A percentile compares a stretch with the other conserved stretches of the same genome.
Evolutionary conservation across 2,329 filamentous ascomycete genomes (phyloP).

Genomic region (Penicillium sp.): DNA sequence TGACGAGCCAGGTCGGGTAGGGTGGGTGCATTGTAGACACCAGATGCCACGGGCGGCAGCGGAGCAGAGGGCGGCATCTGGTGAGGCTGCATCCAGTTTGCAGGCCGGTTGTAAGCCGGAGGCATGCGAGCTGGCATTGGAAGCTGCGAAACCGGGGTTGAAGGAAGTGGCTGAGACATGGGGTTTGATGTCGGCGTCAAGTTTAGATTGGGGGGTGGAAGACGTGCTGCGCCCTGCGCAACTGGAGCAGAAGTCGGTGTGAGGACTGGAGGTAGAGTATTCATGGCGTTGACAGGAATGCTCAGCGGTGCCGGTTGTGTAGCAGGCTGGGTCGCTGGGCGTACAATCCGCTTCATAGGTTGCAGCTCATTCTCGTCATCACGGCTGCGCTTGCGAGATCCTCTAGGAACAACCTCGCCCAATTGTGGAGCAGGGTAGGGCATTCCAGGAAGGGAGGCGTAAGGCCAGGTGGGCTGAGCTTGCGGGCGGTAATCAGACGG

Average conservation of each 20-base stretch:
- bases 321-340: slow-evolving; percentile 23
- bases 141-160: slow-evolving; percentile 54
- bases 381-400: slow-evolving; percentile 59
- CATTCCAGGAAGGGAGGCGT: slow-evolving; percentile 25
- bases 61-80: slow-evolving; percentile 38
- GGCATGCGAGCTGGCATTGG: slow-evolving; percentile 67
- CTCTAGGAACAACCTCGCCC: slow-evolving; percentile 20
- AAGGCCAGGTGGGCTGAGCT: slow-evolving; percentile 27
- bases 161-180: slow-evolving; percentile 38
- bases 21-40: slow-evolving; percentile 31
- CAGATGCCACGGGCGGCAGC: slow-evolving; percentile 29
- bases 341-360: slow-evolving; percentile 53
- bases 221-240: slow-evolving; percentile 46
- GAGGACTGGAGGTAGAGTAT: slow-evolving; percentile 36
- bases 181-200: slow-evolving; percentile 63
- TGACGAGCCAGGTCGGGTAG: slow-evolving; percentile 45
- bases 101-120: slow-evolving; percentile 66
- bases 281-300: slow-evolving; percentile 26
- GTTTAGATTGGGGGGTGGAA: slow-evolving; percentile 72
- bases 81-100: slow-evolving; percentile 48
- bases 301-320: slow-evolving; percentile 20
- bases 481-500: slow-evolving; percentile 32
- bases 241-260: slow-evolving; percentile 37
- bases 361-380: slow-evolving; percentile 59
- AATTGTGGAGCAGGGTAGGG: slow-evolving; percentile 27